phyloP scores from a whole-genome alignment of 1,284 basidiomycete genomes.

The Ganoderma resinaceum region DNA sequence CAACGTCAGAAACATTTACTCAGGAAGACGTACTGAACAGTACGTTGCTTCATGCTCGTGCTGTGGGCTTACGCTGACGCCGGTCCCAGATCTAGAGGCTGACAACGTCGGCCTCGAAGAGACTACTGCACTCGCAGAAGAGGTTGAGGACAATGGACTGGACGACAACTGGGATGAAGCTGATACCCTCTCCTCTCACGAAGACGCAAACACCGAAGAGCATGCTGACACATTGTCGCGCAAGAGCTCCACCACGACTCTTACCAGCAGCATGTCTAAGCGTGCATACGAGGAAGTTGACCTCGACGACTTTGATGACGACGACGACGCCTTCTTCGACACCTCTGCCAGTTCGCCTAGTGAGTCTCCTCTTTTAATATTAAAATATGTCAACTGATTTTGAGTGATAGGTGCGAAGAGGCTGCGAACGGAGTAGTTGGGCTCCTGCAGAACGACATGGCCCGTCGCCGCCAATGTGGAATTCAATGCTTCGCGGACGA shows the following conservation, averaged over 20 bases:
- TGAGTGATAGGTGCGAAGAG: slow-evolving; percentile 20
- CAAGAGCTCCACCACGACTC: slow-evolving; percentile 34
- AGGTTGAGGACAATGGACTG: slow-evolving; percentile 18
- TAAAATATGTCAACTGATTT: neutral
- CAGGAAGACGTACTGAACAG: neutral
- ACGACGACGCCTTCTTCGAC: slow-evolving; percentile 31
- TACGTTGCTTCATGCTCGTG: neutral
- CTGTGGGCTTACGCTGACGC: neutral
- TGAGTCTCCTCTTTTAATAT: slow-evolving; percentile 33
- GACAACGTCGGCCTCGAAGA: slow-evolving; percentile 5
- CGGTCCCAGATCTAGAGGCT: neutral
- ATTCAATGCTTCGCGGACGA: neutral
- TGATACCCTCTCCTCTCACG: slow-evolving; percentile 4
- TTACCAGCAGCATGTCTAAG: slow-evolving; percentile 57
- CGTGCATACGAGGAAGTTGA: slow-evolving; percentile 58
- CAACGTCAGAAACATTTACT: neutral
- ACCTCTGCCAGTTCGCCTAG: slow-evolving; percentile 52
- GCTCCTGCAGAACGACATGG: neutral
- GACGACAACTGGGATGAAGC: slow-evolving; percentile 26
- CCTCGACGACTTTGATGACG: slow-evolving; percentile 42
- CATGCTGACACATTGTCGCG: slow-evolving; percentile 19
- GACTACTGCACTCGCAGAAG: slow-evolving; percentile 9
- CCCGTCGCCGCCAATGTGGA: neutral
- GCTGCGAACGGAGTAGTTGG: slow-evolving; percentile 18
- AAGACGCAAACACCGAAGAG: neutral